Evolutionary conservation across 2,329 filamentous ascomycete genomes (phyloP), one percentile per base, ranked within the genome.

Genomic region (Neofusicoccum umdonicola): DNA sequence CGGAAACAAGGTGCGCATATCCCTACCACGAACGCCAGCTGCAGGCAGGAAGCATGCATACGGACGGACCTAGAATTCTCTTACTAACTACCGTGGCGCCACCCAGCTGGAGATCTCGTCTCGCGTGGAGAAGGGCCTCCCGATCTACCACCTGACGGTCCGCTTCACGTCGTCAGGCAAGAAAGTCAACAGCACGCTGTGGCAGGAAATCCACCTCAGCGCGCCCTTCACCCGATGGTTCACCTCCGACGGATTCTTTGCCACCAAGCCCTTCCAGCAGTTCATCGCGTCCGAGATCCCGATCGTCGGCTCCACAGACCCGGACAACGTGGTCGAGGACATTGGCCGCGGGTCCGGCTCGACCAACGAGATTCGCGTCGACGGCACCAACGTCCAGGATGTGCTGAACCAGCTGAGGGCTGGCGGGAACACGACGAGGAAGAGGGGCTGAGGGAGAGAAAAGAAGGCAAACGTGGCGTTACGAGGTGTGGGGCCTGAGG

Each of bases 181-280:
- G 39, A 50, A 57, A n/a, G 76, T 58, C 45, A 73, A 41, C 6
- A 73, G 70, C 45, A 72, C 71, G 51, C 71, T 72, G 6, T 63
- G 70, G 15, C 74, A 83, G 66, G 81, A 80, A 17, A 72, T 86
- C 66, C 82, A 87, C 68, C 77, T 93, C 66, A 78, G 83, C 67
- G 84, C 85, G 50, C 84, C 89, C 41, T 94, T 95, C 75, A 85
- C 85, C 39, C 82, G 85, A 62, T 95, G 90, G 90, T 95, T 94
- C 70, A 82, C 81, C 1, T 71, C 78, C 71, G 90, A 96, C 76
- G 92, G 92, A 57, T 85, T 84, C 75, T 93, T 95, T 74, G 85
- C 93, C 51, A 85, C 87, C 8, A 81, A 86, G 69, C 91, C 91
- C 5, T 93, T 95, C 78, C 91, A 95, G 83, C 85, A 88, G 73